Evolutionary conservation across 148 eudicot genomes (phyloP).

Genomic region (Vaccinium vitisidaea): DNA sequence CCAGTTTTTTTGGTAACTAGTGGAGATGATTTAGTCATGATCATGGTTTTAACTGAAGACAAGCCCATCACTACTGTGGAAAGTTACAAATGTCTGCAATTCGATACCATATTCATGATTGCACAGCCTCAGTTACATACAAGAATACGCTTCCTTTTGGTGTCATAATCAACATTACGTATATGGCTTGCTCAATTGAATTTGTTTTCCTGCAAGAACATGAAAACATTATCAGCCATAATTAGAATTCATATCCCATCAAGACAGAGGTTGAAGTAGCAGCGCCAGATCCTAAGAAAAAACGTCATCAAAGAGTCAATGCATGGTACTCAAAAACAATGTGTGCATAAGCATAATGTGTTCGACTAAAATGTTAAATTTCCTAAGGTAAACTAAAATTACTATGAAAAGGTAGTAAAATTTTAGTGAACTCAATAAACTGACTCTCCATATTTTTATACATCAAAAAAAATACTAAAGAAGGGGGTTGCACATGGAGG

Average conservation of each 20-base stretch:
- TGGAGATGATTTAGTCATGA: not conserved
- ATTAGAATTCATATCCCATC: conserved; percentile 15
- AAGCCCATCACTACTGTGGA: not conserved
- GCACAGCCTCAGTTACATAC: conserved; percentile 32
- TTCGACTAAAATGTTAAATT: not conserved
- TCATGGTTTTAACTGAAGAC: not conserved
- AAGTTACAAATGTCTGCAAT: not conserved
- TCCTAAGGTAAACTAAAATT: not conserved
- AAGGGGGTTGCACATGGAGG: not conserved
- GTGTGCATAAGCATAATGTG: not conserved
- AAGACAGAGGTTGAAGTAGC: conserved; percentile 4
- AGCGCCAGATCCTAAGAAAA: not conserved
- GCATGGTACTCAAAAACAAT: not conserved
- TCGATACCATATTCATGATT: not conserved
- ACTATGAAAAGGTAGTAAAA: not conserved
- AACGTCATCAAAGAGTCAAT: not conserved
- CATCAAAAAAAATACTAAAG: not conserved
- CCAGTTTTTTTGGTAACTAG: not conserved
- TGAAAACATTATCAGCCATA: conserved; percentile 12
- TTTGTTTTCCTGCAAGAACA: conserved; percentile 68
- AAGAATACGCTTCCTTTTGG: conserved; percentile 70
- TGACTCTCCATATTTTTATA: not conserved
- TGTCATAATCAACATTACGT: conserved; percentile 69
- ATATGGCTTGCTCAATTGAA: conserved; percentile 86
- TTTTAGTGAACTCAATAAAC: not conserved